Conservation (phyloP, 169 alveolate genomes). For the Cryptosporidium canis region DNA sequence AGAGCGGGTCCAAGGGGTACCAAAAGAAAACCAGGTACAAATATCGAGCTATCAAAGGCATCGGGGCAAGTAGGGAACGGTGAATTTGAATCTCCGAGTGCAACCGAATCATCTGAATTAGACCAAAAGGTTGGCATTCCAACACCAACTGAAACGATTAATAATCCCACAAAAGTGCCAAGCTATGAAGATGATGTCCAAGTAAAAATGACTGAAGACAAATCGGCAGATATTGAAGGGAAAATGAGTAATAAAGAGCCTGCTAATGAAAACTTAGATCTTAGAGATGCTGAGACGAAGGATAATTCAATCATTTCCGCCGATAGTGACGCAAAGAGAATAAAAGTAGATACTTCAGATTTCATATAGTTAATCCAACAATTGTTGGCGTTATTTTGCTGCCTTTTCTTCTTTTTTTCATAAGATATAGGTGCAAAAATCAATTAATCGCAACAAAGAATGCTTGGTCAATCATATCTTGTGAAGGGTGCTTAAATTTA, state of each 20-base stretch:
- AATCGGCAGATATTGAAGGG: background rate
- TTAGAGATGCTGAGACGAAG: background rate
- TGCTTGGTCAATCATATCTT: background rate
- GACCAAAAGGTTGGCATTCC: background rate
- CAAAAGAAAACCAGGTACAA: constrained; percentile 15
- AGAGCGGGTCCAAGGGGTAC: constrained; percentile 39
- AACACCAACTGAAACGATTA: background rate
- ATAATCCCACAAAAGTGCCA: background rate
- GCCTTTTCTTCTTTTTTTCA: constrained; percentile 1
- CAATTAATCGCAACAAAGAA: background rate
- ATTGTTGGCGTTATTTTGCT: background rate
- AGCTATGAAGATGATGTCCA: background rate
- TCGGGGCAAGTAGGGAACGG: background rate
- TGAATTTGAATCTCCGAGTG: background rate
- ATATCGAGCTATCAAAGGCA: background rate
- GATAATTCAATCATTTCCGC: background rate
- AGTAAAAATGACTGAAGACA: background rate
- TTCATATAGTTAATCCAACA: background rate
- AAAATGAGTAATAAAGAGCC: background rate
- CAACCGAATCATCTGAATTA: background rate
- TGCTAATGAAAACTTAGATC: background rate
- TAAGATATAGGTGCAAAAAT: background rate
- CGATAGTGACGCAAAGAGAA: background rate
- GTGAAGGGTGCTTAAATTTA: background rate
- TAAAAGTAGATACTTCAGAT: constrained; percentile 3